Conservation (phyloP, 495 filamentous ascomycete species). For the Penicillium soppii region DNA sequence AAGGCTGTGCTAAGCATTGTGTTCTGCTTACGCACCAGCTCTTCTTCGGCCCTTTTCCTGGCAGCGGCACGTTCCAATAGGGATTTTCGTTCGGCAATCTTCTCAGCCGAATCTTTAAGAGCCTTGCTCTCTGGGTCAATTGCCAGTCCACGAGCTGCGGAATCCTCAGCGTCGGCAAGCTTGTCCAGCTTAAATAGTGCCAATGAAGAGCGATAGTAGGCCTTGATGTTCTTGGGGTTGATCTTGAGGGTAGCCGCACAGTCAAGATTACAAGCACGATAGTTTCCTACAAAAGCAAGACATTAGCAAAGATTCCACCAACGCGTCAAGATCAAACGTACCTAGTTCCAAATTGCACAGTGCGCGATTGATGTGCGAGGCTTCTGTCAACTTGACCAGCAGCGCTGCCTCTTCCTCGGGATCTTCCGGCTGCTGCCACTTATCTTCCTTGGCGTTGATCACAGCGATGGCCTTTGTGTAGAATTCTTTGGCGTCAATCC, state of each 20-base stretch:
- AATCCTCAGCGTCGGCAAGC: constrained; percentile 72
- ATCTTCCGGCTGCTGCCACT: constrained; percentile 45
- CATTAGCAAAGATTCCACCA: constrained; percentile 7
- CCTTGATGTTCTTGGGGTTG: constrained; percentile 79
- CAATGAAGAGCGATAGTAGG: constrained; percentile 76
- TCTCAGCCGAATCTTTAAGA: constrained; percentile 50
- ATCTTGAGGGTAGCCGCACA: constrained; percentile 76
- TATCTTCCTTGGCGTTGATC: constrained; percentile 58
- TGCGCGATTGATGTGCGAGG: constrained; percentile 80
- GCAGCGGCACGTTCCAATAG: constrained; percentile 36
- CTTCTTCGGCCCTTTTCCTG: constrained; percentile 46
- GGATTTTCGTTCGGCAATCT: constrained; percentile 53
- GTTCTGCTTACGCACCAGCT: constrained; percentile 54
- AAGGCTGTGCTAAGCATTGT: constrained; percentile 67
- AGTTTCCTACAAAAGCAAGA: constrained; percentile 59
- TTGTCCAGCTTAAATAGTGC: constrained; percentile 75
- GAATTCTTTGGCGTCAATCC: constrained; percentile 84
- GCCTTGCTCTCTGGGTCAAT: constrained; percentile 65
- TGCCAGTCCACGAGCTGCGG: constrained; percentile 64
- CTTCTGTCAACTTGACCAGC: constrained; percentile 64
- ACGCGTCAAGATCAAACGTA: constrained; percentile 30
- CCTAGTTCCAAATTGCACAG: constrained; percentile 78
- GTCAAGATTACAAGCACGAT: constrained; percentile 77
- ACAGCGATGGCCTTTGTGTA: constrained; percentile 80
- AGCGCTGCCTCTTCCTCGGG: constrained; percentile 53